These are phyloP conservation scores for Copromyces sp. DNA, from an alignment of 495 filamentous ascomycete genomes.

Conservation along the genomic window DNA sequence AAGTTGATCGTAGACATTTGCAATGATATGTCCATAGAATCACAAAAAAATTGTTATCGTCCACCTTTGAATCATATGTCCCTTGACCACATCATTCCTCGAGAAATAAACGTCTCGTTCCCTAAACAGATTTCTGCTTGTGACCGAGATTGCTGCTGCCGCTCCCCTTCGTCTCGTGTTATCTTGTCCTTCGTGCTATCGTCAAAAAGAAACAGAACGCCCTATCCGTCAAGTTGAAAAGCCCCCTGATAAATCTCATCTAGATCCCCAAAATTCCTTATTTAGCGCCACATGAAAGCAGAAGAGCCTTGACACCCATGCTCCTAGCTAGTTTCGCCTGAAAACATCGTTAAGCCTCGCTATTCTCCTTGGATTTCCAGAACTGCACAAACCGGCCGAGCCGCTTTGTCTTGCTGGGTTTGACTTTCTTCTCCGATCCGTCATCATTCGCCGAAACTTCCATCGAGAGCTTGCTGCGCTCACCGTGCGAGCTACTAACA, in stretches of 20 bases:
- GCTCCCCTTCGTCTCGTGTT: slow-evolving; percentile 6
- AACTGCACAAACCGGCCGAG: slow-evolving; percentile 77
- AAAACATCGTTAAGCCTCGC: slow-evolving; percentile 7
- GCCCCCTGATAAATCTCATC: slow-evolving; percentile 8
- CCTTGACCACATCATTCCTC: slow-evolving; percentile 15
- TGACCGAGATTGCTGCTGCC: not conserved
- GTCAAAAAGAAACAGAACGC: slow-evolving; percentile 20
- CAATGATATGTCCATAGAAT: slow-evolving; percentile 35
- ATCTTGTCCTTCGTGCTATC: slow-evolving; percentile 30
- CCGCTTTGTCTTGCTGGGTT: slow-evolving; percentile 60
- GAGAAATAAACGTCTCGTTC: slow-evolving; percentile 13
- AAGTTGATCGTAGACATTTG: slow-evolving; percentile 6
- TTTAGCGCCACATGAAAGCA: not conserved
- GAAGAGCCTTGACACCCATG: not conserved
- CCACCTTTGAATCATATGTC: slow-evolving; percentile 25
- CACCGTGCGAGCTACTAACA: slow-evolving; percentile 64
- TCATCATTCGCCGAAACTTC: slow-evolving; percentile 45
- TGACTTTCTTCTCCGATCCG: slow-evolving; percentile 49
- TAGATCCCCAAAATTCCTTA: slow-evolving; percentile 1
- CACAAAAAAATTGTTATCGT: slow-evolving; percentile 18
- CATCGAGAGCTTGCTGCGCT: slow-evolving; percentile 72
- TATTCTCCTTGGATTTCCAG: slow-evolving; percentile 51
- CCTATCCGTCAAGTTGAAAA: slow-evolving; percentile 10
- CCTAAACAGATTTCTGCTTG: slow-evolving; percentile 4
- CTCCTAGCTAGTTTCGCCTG: not conserved